Percentiles rank a stretch among this genome's conserved stretches.
Evolutionary conservation across 768 basidiomycete genomes (phyloP).

Genomic region (Dacryopinax spathularia): DNA sequence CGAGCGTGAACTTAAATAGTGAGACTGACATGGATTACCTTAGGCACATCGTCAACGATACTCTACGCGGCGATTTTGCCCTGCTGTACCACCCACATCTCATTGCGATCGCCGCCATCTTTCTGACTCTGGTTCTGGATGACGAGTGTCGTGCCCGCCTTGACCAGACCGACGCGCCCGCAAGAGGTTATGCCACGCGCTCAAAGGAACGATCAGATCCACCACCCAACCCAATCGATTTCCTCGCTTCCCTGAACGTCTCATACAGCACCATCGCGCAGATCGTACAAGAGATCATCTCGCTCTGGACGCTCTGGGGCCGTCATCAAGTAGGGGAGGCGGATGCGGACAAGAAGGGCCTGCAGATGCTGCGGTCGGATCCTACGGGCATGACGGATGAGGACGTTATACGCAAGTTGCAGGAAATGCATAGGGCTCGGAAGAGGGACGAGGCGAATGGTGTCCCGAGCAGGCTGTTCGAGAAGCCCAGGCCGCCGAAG

Average conservation of each 20-base stretch:
- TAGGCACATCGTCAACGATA: slow-evolving; percentile 96
- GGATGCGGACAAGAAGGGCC: background rate
- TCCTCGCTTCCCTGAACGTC: slow-evolving; percentile 76
- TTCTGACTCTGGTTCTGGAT: slow-evolving; percentile 70
- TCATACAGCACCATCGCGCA: slow-evolving; percentile 67
- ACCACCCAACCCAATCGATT: slow-evolving; percentile 36
- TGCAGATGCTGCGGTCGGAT: background rate
- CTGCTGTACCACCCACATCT: slow-evolving; percentile 92
- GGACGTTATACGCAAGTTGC: background rate
- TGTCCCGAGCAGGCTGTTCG: background rate
- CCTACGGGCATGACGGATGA: background rate
- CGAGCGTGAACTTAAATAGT: too few relatives aligned
- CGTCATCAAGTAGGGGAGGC: slow-evolving; percentile 17
- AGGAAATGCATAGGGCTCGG: background rate
- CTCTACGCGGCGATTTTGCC: slow-evolving; percentile 82
- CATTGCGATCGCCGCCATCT: slow-evolving; percentile 83
- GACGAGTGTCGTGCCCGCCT: slow-evolving; percentile 33
- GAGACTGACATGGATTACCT: background rate
- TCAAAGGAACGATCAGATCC: slow-evolving; percentile 19
- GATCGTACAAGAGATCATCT: slow-evolving; percentile 81
- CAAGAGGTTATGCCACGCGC: slow-evolving; percentile 23
- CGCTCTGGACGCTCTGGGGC: slow-evolving; percentile 81
- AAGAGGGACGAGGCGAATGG: background rate
- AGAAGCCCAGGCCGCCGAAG: background rate
- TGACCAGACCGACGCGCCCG: slow-evolving; percentile 41